These are phyloP conservation scores for Neonectria magnoliae DNA, from an alignment of 2,329 filamentous ascomycete species.

Conservation along the genomic window DNA sequence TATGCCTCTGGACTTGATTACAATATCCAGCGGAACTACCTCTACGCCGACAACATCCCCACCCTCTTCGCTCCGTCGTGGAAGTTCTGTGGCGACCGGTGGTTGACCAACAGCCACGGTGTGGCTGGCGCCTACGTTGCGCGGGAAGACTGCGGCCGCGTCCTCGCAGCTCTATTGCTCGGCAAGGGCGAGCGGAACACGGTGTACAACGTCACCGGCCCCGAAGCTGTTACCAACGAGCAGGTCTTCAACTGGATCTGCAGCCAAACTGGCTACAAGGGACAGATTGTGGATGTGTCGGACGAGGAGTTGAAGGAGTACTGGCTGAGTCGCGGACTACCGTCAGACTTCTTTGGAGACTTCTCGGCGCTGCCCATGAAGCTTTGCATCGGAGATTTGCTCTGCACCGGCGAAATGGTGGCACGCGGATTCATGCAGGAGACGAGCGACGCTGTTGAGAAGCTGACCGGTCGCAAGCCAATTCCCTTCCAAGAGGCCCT, in stretches of 20 bases:
- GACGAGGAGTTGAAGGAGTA: conserved; percentile 38
- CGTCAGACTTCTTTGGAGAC: conserved; percentile 35
- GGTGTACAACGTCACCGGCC: conserved; percentile 37
- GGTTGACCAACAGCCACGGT: conserved; percentile 37
- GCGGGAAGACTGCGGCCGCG: conserved; percentile 36
- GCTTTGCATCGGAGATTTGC: conserved; percentile 36
- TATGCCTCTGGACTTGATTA: conserved; percentile 36
- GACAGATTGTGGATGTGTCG: conserved; percentile 33
- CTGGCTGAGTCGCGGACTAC: conserved; percentile 36
- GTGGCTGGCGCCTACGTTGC: conserved; percentile 36
- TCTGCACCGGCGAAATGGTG: conserved; percentile 41
- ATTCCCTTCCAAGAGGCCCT: conserved; percentile 32
- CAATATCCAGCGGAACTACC: conserved; percentile 39
- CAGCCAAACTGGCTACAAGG: conserved; percentile 33
- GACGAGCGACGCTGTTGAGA: conserved; percentile 37
- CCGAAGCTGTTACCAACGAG: conserved; percentile 33
- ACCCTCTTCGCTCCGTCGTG: conserved; percentile 35
- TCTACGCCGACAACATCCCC: conserved; percentile 38
- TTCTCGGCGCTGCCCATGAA: conserved; percentile 41
- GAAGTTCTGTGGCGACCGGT: conserved; percentile 37
- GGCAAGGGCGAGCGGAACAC: conserved; percentile 36
- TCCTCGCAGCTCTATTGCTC: conserved; percentile 31
- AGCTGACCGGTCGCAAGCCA: conserved; percentile 34
- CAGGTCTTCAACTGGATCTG: conserved; percentile 38
- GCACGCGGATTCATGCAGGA: conserved; percentile 30